Base-by-base conservation (phyloP, 257 asterid species). In the Capsicum baccatum region DNA sequence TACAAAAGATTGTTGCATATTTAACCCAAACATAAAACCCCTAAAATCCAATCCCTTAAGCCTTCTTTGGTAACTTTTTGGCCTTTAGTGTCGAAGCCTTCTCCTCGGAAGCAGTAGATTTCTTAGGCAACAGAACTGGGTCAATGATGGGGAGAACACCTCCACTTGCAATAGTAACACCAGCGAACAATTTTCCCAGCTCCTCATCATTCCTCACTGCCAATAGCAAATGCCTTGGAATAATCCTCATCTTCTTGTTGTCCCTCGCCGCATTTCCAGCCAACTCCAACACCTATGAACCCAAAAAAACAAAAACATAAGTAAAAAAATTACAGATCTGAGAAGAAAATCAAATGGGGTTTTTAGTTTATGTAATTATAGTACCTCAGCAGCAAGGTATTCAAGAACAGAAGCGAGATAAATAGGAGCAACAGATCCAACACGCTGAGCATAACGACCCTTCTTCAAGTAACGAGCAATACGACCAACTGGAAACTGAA, bases 181-280 rank as follows among this genome's bases (percentile, higher is more conserved):
- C 89, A n/a, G 19, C 8, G 35, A 90, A 86, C 88, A 90, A 68
- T 79, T 86, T 89, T n/a, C 92, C 89, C 73, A 89, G 57, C 17
- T 89, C 92, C 7, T 89, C 92, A 19, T 90, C 92, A n/a, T 90
- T 90, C 84, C 92, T 89, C 16, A 90, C 87, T 6, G 92, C 92
- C 84, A 90, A 80, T 62, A 83, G 88, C 80, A 90, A 82, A 9
- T 90, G 92, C 64, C 92, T 86, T 0, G 92, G 92, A 48, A 86
- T 84, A 4, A 90, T 90, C 59, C 92, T 76, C 2, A 50, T 83
- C 87, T 90, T 90, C 88, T 90, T 90, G 82, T 90, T 90, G 19
- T 90, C 92, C 81, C 92, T 88, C 2, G 92, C 92, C 0, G 92
- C 91, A 55, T 90, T 90, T 35, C 92, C 92, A 26, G 26, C 26